Conservation (phyloP, 2,329 filamentous ascomycete species). For the Chaetomiaceae sp. region DNA sequence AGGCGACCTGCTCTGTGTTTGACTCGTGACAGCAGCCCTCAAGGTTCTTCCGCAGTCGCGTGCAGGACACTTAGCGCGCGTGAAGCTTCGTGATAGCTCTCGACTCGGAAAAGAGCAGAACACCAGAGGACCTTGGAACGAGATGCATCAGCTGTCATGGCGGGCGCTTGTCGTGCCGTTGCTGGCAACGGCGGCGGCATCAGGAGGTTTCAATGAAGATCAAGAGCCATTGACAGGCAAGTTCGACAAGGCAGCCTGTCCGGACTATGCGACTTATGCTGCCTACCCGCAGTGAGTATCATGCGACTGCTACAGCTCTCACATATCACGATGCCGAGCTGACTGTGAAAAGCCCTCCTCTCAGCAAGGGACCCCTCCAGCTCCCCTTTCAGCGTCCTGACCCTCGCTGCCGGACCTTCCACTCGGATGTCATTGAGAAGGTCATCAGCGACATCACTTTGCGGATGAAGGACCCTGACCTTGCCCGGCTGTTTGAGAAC, state of each 20-base stretch:
- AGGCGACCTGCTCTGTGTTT: background rate
- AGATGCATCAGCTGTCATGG: conserved; percentile 16
- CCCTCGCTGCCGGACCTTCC: conserved; percentile 79
- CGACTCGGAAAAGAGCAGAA: no score
- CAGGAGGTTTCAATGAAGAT: conserved; percentile 10
- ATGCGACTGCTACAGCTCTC: conserved; percentile 7
- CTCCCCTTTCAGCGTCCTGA: conserved; percentile 85
- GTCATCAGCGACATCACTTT: conserved; percentile 79
- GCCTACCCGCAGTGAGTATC: conserved; percentile 52
- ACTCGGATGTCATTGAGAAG: conserved; percentile 78
- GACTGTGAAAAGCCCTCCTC: conserved; percentile 56
- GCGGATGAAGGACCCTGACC: conserved; percentile 76
- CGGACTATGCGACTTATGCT: conserved; percentile 60
- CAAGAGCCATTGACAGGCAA: conserved; percentile 32
- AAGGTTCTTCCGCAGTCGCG: background rate
- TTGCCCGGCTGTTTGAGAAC: conserved; percentile 92
- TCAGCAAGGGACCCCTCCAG: conserved; percentile 71
- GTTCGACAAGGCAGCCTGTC: conserved; percentile 48
- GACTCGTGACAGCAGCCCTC: background rate
- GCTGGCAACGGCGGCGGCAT: conserved; percentile 13
- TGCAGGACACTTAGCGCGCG: background rate
- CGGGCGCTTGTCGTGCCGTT: conserved; percentile 19
- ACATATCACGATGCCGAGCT: conserved; percentile 17
- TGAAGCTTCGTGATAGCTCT: no score
- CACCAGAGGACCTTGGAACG: no score